A percentile compares a stretch with the other conserved stretches of the same genome.
Conservation (phyloP, 306 rosid genomes). For the Adenanthera pavonina region DNA sequence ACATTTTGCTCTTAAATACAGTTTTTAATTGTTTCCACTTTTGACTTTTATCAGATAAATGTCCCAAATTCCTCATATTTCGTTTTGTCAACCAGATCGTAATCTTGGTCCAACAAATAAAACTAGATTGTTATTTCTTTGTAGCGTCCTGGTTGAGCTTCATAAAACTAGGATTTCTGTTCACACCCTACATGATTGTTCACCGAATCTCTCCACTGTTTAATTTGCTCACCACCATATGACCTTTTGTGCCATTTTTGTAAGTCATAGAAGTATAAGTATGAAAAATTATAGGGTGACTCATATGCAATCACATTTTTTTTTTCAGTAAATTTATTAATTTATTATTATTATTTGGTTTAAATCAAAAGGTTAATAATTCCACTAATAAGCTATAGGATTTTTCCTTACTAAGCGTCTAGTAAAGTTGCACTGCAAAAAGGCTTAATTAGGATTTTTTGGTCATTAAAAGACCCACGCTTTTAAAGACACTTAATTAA, state of each 20-base stretch:
- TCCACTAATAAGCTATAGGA: not conserved
- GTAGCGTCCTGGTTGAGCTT: no score
- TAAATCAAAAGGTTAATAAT: not conserved
- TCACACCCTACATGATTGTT: not conserved
- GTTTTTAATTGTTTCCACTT: not conserved
- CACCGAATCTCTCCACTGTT: not conserved
- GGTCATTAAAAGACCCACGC: no score
- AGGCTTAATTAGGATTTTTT: no score
- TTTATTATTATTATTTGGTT: not conserved
- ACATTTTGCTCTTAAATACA: not conserved
- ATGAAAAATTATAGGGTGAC: not conserved
- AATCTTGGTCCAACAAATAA: not conserved
- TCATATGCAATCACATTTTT: not conserved
- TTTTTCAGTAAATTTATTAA: not conserved
- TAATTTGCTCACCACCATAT: not conserved
- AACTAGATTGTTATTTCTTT: not conserved
- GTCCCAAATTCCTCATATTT: not conserved
- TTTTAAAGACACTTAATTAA: not conserved
- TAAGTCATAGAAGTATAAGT: not conserved
- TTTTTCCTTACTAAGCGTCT: not conserved
- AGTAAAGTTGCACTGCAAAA: no score
- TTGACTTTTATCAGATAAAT: conserved; percentile 12
- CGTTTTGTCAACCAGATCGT: not conserved
- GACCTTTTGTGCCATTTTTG: not conserved
- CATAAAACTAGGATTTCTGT: not conserved